Evolutionary conservation across 2,329 filamentous ascomycete genomes (phyloP).

Genomic region (Pseudocercospora musae): DNA sequence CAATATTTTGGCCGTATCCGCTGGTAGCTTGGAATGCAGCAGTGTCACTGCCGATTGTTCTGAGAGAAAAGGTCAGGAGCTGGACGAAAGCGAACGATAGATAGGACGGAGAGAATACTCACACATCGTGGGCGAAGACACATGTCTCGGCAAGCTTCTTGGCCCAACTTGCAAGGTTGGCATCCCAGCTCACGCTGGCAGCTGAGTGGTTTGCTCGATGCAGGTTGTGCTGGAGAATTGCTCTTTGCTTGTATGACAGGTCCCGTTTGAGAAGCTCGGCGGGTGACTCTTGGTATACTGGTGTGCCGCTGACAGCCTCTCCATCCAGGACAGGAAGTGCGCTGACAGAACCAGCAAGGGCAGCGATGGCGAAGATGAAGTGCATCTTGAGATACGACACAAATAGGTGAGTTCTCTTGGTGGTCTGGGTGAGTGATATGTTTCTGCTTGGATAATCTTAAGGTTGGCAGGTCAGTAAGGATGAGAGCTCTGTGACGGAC

Average conservation of each 20-base stretch:
- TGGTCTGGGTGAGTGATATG: neutral
- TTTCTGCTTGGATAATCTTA: neutral
- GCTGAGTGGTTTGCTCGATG: constrained; percentile 19
- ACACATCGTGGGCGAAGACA: constrained; percentile 72
- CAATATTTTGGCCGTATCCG: constrained; percentile 88
- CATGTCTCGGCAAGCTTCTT: constrained; percentile 61
- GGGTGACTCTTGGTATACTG: neutral
- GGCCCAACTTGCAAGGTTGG: constrained; percentile 62
- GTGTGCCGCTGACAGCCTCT: neutral
- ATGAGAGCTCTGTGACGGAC: neutral
- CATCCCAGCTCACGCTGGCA: constrained; percentile 61
- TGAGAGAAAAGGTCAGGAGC: neutral
- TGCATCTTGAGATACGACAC: neutral
- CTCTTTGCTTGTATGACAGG: constrained; percentile 1
- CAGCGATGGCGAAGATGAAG: neutral
- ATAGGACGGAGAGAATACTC: constrained; percentile 38
- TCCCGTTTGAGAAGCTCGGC: neutral
- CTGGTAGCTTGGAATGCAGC: constrained; percentile 36
- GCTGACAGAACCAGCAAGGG: neutral
- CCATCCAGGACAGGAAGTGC: neutral
- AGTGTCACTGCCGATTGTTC: neutral
- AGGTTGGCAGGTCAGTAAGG: constrained; percentile 2
- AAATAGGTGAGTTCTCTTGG: neutral
- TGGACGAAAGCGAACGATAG: neutral
- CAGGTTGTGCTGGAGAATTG: constrained; percentile 17